Base-by-base conservation (phyloP, 176 grass and related monocot genomes). In the Oryza meyeriana region DNA sequence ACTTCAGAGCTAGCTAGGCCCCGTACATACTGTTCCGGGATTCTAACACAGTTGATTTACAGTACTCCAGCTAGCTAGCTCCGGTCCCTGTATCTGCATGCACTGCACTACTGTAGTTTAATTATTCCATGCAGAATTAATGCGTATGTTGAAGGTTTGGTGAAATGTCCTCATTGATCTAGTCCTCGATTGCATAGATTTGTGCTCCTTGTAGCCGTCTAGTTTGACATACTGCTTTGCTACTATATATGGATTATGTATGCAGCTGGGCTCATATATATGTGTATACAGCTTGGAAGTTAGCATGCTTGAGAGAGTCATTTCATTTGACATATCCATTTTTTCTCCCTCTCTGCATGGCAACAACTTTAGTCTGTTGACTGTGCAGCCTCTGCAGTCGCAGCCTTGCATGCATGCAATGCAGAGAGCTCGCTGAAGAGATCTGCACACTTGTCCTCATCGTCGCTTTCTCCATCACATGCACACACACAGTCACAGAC, bases 391-490 rank as follows among this genome's bases (percentile, higher is more conserved):
- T 17, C 45, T 48, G 48, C 48, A 55, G 18, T 17, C 48, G 34
- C 55, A 85, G 66, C 83, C 55, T 79, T 85, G 66, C 75, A 79
- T 79, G 75, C 66, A 72, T 85, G 75, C 76, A 72, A 55, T 4
- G 40, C 40, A 42, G 40, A 42, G 40, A 79, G 59, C 30, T 50
- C 24, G 77, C 77, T 50, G 80, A 66, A 79, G 40, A 75, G 61
- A 85, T 38, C 28, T 70, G 34, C 18, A 9, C 17, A 24, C 66
- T 50, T 22, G 62, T 74, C 40, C 4, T 12, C 40, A 8, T 18
- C 80, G 13, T 25, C 28, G 22, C 50, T 36, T 50, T 74, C 41
- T 52, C 28, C 1, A 17, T 32, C 83, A 25, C 38, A 26, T 40
- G 13, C 38, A 71, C 22, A 29, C 20, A n/a, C 52, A 58, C 52